Percentiles rank a stretch among this genome's conserved stretches.
These are phyloP conservation scores for Calonectria naviculata DNA, from an alignment of 2,329 filamentous ascomycete species.

Conservation along the genomic window DNA sequence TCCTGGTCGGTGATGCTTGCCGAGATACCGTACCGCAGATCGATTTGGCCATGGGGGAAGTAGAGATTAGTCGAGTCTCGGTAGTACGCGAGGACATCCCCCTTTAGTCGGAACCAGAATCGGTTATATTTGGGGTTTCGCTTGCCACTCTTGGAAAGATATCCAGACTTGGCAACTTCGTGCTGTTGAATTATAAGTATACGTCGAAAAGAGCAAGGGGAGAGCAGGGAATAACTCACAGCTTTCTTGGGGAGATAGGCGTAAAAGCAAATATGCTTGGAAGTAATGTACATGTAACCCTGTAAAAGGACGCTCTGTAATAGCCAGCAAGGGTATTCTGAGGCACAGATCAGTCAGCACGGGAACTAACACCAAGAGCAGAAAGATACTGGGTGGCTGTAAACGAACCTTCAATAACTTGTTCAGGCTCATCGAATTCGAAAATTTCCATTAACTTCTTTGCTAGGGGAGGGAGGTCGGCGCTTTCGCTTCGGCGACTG, in stretches of 20 bases:
- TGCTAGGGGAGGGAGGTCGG: conserved; percentile 70
- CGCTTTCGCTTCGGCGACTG: conserved; percentile 44
- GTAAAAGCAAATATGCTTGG: conserved; percentile 95
- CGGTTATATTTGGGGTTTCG: conserved; percentile 88
- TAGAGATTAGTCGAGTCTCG: conserved; percentile 86
- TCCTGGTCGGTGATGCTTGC: conserved; percentile 82
- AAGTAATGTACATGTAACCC: conserved; percentile 95
- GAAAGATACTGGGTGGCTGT: background rate
- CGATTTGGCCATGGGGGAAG: conserved; percentile 91
- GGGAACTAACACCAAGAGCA: conserved; percentile 6
- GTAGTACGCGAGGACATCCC: conserved; percentile 92
- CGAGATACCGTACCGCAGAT: conserved; percentile 90
- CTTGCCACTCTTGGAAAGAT: conserved; percentile 87
- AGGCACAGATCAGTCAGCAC: conserved; percentile 24
- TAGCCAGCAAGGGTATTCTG: conserved; percentile 94
- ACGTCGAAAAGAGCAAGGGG: background rate
- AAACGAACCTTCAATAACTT: conserved; percentile 79
- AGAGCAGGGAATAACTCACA: conserved; percentile 58
- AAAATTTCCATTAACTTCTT: conserved; percentile 86
- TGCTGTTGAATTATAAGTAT: conserved; percentile 59
- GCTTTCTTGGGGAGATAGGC: conserved; percentile 96
- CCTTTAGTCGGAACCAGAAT: conserved; percentile 94
- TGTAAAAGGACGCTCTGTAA: conserved; percentile 92
- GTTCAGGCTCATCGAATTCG: conserved; percentile 82
- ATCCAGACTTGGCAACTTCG: conserved; percentile 84